Evolutionary conservation across 805 yeast genomes (phyloP).

Genomic region (Saccharomycopsis selenospora): DNA sequence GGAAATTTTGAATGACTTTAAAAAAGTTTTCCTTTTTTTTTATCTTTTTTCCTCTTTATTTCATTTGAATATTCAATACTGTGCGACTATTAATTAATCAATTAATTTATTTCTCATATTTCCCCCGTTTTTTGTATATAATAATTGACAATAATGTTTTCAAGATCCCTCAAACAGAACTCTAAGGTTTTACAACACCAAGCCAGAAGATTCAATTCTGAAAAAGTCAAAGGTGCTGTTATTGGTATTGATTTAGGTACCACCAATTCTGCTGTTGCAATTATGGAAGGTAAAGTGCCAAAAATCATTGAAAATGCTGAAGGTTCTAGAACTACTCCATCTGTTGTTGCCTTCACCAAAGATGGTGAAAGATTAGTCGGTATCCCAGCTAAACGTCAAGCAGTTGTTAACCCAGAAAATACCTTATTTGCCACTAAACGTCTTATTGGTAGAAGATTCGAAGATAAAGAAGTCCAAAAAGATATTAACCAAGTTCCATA

Average conservation of each 20-base stretch:
- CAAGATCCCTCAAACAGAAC: slow-evolving; percentile 18
- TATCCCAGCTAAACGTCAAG: slow-evolving; percentile 93
- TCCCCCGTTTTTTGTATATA: too few relatives aligned
- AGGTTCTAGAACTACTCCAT: slow-evolving; percentile 81
- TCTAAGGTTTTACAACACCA: slow-evolving; percentile 13
- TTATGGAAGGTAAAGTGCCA: slow-evolving; percentile 72
- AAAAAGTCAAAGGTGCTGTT: slow-evolving; percentile 35
- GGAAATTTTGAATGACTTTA: too few relatives aligned
- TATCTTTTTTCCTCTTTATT: too few relatives aligned
- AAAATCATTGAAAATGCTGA: slow-evolving; percentile 72
- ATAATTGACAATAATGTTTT: slow-evolving; percentile 20
- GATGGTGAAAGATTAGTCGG: slow-evolving; percentile 91
- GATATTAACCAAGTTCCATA: slow-evolving; percentile 85
- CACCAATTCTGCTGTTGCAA: slow-evolving; percentile 84
- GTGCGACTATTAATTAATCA: too few relatives aligned
- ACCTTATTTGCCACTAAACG: slow-evolving; percentile 93
- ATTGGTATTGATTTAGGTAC: slow-evolving; percentile 86
- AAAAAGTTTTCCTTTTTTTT: too few relatives aligned
- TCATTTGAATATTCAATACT: too few relatives aligned
- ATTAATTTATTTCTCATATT: too few relatives aligned
- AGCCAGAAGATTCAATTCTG: slow-evolving; percentile 21
- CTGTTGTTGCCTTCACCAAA: slow-evolving; percentile 89
- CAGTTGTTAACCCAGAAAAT: slow-evolving; percentile 89
- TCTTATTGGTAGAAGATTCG: slow-evolving; percentile 87
- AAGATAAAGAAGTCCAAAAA: slow-evolving; percentile 84